Evolutionary conservation across 805 yeast genomes (phyloP).

Genomic region (Cyberlindnera mycetangii): DNA sequence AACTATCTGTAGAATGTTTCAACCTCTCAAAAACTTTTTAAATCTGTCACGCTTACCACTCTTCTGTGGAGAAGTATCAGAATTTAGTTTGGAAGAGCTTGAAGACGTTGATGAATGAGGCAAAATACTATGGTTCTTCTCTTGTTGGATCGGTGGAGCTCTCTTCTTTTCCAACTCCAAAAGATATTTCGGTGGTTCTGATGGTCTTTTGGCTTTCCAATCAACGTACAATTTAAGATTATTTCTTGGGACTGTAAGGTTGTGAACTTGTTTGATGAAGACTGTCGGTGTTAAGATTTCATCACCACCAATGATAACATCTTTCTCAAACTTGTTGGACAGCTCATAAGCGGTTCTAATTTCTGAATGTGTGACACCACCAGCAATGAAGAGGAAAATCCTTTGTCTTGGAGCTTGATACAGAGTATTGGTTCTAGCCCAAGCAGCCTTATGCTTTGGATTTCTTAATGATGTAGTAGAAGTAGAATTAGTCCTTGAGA

Average conservation of each 20-base stretch:
- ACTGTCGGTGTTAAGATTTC: conserved; percentile 55
- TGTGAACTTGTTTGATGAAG: conserved; percentile 38
- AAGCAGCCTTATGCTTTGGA: conserved; percentile 69
- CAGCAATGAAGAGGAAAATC: conserved; percentile 77
- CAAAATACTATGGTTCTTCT: conserved; percentile 1
- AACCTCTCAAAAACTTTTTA: conserved; percentile 41
- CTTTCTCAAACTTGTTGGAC: conserved; percentile 58
- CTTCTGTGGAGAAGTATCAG: conserved; percentile 27
- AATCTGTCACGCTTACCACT: conserved; percentile 46
- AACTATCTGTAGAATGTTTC: neutral
- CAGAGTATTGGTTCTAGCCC: conserved; percentile 53
- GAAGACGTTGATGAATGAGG: conserved; percentile 3
- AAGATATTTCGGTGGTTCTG: conserved; percentile 43
- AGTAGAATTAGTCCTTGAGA: conserved; percentile 31
- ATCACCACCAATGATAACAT: conserved; percentile 80
- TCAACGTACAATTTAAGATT: conserved; percentile 43
- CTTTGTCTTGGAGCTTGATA: conserved; percentile 54
- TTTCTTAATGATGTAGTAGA: conserved; percentile 58
- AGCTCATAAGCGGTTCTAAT: conserved; percentile 72
- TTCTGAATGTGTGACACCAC: conserved; percentile 87
- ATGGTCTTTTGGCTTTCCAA: conserved; percentile 28
- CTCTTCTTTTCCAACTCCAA: conserved; percentile 34
- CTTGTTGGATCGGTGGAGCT: conserved; percentile 13
- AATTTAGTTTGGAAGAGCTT: neutral
- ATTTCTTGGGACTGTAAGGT: conserved; percentile 35